Percentiles rank a stretch among this genome's conserved stretches.
phyloP scores from a whole-genome alignment of 805 yeast genomes.

The Starmerella scarabaei region DNA sequence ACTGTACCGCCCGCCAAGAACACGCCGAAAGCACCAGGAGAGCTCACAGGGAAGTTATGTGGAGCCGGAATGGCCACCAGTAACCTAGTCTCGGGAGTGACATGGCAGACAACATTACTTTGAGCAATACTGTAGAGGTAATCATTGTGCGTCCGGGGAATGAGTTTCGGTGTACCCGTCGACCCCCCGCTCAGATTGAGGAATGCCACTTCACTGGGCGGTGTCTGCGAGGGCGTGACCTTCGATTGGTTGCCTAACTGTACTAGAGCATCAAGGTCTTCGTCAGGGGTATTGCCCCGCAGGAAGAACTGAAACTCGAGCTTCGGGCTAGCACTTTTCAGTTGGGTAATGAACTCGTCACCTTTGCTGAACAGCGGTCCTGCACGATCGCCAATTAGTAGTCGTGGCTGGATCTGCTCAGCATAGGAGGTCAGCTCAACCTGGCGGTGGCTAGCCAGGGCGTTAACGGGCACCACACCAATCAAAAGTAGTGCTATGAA shows the following conservation, averaged over 20 bases:
- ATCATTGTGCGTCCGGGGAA: conserved; percentile 16
- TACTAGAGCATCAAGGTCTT: neutral
- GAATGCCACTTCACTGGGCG: conserved; percentile 12
- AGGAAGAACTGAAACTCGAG: conserved; percentile 1
- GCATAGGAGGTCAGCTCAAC: conserved; percentile 12
- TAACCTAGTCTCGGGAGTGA: conserved; percentile 2
- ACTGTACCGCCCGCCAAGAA: conserved; percentile 12
- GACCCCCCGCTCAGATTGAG: conserved; percentile 14
- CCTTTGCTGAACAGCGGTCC: conserved; percentile 8
- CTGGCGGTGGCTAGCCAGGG: conserved; percentile 13
- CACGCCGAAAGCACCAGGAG: conserved; percentile 14
- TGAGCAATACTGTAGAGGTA: conserved; percentile 13
- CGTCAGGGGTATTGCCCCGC: no score
- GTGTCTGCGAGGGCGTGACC: conserved; percentile 1
- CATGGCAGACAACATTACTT: conserved; percentile 10
- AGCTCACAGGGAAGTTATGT: conserved; percentile 16
- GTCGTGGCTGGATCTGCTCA: conserved; percentile 9
- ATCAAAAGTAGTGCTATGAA: conserved; percentile 9
- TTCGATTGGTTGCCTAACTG: neutral
- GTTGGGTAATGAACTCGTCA: conserved; percentile 4
- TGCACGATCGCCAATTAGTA: conserved; percentile 12
- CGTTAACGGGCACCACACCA: conserved; percentile 13
- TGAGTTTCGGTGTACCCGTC: conserved; percentile 15
- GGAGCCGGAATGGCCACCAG: conserved; percentile 14
- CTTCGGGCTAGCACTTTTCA: conserved; percentile 1